These are phyloP conservation scores for Bruguiera parviflora DNA, from an alignment of 345 rosid species.

Conservation along the genomic window DNA sequence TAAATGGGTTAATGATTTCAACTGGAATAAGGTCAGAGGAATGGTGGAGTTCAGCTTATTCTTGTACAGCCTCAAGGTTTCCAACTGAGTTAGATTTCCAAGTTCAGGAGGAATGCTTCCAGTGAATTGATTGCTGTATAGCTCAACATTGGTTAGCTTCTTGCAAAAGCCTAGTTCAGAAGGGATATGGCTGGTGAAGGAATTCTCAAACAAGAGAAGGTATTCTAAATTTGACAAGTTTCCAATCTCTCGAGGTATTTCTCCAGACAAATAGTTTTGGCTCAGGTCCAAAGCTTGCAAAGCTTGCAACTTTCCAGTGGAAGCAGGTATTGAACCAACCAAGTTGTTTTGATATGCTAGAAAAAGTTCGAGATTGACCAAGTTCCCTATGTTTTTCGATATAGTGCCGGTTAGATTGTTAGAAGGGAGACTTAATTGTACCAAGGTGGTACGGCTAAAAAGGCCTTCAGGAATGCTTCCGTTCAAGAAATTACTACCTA, in stretches of 20 bases:
- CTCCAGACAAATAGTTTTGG: constrained; percentile 54
- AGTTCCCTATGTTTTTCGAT: constrained; percentile 55
- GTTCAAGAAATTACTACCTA: constrained; percentile 52
- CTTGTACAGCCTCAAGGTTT: constrained; percentile 39
- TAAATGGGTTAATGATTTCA: constrained; percentile 50
- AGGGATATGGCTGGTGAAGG: constrained; percentile 60
- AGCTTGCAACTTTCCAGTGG: constrained; percentile 48
- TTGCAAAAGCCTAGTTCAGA: constrained; percentile 54
- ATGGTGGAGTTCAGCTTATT: constrained; percentile 66
- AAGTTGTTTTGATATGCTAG: constrained; percentile 42
- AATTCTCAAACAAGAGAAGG: constrained; percentile 42
- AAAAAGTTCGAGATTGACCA: constrained; percentile 53
- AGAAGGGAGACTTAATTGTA: constrained; percentile 31
- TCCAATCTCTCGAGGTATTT: constrained; percentile 62
- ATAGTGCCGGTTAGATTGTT: constrained; percentile 67
- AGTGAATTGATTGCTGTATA: constrained; percentile 46
- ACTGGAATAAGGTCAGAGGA: constrained; percentile 53
- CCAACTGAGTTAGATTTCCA: constrained; percentile 52
- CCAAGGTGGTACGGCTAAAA: constrained; percentile 53
- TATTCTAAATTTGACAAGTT: constrained; percentile 51
- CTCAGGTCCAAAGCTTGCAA: constrained; percentile 56
- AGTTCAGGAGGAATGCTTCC: constrained; percentile 68
- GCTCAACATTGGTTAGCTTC: constrained; percentile 48
- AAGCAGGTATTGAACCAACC: constrained; percentile 57
- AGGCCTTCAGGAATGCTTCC: constrained; percentile 61